Evolutionary conservation across 2,329 filamentous ascomycete species (phyloP), one percentile per base, ranked within the genome.

Genomic region (Venturia aucupariae): DNA sequence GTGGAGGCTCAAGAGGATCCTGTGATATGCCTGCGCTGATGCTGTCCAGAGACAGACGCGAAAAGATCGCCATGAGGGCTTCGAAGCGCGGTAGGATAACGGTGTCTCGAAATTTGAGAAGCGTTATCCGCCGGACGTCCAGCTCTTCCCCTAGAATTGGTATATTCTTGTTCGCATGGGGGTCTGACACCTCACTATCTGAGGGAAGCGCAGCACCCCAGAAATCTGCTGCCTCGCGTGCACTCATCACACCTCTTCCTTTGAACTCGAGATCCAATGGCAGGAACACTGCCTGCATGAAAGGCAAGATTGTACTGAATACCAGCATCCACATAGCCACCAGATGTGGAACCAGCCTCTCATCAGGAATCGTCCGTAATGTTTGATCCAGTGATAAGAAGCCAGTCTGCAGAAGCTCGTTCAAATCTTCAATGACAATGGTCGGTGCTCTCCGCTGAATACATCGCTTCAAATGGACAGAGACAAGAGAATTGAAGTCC

Each of bases 311-410:
- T 7, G 85, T 89, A 2, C 91, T 93, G 71, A 97, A 97, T 0
- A 94, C 92, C 59, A 94, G 87, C 66, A 95, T 85, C 94, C 94
- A 99, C 72, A 97, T 86, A 72, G 96, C 91, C 2, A 97, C 93
- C 0, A 99, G 81, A 64, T 91, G 86, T 0, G 91, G 90, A 27
- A 97, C 91, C n/a, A 97, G 83, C 41, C 88, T 85, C 66, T 96
- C 92, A 71, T 97, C 93, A 0, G 90, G 83, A 0, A 91, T 86
- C 57, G 85, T 85, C 61, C 87, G 84, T 22, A 97, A 79, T 0
- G 90, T 92, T 68, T 92, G 89, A 69, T 96, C 93, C 2, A 99
- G 81, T 1, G 89, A 92, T 38, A 84, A 82, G 72, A 97, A 99
- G 1, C 94, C 94, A 0, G 90, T 89, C n/a, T 81, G 77, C 2